phyloP scores from a whole-genome alignment of 1,139 yeast genomes.

The Debaryomycetaceae sp. region DNA sequence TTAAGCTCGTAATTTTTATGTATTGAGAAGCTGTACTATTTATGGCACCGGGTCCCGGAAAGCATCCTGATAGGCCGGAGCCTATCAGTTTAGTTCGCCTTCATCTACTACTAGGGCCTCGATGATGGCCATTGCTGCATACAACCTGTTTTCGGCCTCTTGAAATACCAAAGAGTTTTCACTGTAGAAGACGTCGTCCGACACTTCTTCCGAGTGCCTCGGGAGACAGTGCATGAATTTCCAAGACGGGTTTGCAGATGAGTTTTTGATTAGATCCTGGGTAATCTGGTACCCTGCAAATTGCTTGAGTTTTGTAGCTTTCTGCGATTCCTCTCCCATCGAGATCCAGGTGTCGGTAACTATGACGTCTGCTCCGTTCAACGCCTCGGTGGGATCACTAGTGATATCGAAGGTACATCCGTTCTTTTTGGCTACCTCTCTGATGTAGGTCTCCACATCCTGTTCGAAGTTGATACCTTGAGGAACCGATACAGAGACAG shows the following conservation, averaged over 20 bases:
- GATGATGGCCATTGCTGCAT: constrained; percentile 92
- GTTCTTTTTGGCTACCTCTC: constrained; percentile 47
- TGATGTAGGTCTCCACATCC: constrained; percentile 55
- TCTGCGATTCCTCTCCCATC: constrained; percentile 94
- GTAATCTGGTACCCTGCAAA: constrained; percentile 87
- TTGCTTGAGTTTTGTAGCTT: constrained; percentile 65
- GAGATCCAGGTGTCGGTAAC: constrained; percentile 99
- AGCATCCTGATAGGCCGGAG: no score
- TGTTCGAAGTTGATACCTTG: constrained; percentile 60
- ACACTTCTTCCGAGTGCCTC: constrained; percentile 90
- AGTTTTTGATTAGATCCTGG: constrained; percentile 50
- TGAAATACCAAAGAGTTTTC: constrained; percentile 82
- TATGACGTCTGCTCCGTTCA: constrained; percentile 68
- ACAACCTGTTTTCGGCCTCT: constrained; percentile 93
- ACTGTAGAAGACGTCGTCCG: constrained; percentile 87
- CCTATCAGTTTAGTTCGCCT: constrained; percentile 31
- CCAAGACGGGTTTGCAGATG: constrained; percentile 65
- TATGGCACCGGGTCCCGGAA: no score
- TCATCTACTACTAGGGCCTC: constrained; percentile 86
- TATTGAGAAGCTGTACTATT: no score
- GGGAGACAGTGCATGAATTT: constrained; percentile 98
- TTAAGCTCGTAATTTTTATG: no score
- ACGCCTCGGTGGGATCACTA: constrained; percentile 71
- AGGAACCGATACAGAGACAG: constrained; percentile 84
- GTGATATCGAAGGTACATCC: constrained; percentile 60